A percentile compares a stretch with the other conserved stretches of the same genome.
Evolutionary conservation across 176 grass and related monocot genomes (phyloP).

Genomic region (Aegilops longissima): DNA sequence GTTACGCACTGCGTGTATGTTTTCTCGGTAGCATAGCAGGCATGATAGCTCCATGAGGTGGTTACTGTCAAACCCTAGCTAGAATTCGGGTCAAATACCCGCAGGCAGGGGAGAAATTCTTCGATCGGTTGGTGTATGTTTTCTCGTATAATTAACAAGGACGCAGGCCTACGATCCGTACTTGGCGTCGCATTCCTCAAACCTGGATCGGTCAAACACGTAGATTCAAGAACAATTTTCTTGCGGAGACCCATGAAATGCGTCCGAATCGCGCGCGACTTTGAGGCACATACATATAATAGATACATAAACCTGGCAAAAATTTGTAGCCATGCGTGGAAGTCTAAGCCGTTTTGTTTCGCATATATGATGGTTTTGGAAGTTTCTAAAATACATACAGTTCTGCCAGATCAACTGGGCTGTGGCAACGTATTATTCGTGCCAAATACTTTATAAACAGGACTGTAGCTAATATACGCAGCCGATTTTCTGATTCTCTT

Average conservation of each 20-base stretch:
- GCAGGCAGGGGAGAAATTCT: background rate
- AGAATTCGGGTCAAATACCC: background rate
- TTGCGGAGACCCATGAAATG: background rate
- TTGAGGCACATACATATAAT: no score
- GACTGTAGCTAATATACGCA: no score
- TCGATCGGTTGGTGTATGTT: background rate
- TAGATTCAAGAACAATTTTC: background rate
- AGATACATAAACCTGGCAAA: background rate
- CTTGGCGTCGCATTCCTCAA: background rate
- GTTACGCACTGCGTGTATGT: background rate
- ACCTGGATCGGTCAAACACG: conserved; percentile 1
- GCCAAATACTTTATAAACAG: no score
- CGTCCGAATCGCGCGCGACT: background rate
- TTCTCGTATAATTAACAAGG: background rate
- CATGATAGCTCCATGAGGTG: background rate
- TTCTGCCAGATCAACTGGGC: no score
- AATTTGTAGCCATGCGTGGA: background rate
- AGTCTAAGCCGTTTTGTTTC: background rate
- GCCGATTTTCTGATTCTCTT: no score
- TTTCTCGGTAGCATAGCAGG: background rate
- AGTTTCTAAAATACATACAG: background rate
- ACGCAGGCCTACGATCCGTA: background rate
- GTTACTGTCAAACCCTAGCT: background rate
- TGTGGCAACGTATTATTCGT: no score
- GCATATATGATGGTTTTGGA: background rate